Base-by-base conservation (phyloP, 139 green algal species). In the Chlamydomonas sphaeroides region DNA sequence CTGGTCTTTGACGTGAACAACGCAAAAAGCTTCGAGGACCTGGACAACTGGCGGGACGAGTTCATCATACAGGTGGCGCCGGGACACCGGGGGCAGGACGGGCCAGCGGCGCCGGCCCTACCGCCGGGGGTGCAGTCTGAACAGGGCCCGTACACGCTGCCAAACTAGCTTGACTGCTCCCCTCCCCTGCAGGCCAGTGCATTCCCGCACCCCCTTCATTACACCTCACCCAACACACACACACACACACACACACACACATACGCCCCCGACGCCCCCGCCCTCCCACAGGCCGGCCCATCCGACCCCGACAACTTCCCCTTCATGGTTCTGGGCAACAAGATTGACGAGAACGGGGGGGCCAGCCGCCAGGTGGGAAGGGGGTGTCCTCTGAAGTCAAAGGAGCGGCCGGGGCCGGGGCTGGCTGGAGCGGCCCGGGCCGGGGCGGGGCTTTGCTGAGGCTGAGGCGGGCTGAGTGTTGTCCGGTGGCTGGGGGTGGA, bases 261-360 rank as follows among this genome's bases (percentile, higher is more conserved):
- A n/a, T n/a, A n/a, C n/a, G n/a, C 51, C 15, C 51, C 51, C 20
- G 17, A 28, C 17, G 14, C 15, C 51, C 51, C 20, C 53, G 14
- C 14, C 48, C n/a, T 59, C 11, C 69, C 51, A 32, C 83, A 97
- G 93, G 96, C 96, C 20, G 91, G 76, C 59, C 97, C 97, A 5
- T 69, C 73, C 38, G 94, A 99, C 83, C 92, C 94, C 8, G 95
- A 98, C 28, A 97, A 94, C 82, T 99, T 99, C 75, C 97, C 97
- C 7, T 99, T 99, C 90, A 96, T 99, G 56, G 93, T 99, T 20
- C 84, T 99, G 73, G 97, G 97, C 63, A 99, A 99, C 94, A 99
- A 99, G 85, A 92, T 98, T 38, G 97, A 99, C 69, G 86, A 95
- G n/a, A 96, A 98, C 45, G 92, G 79, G 11, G 97, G 95, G 36